Evolutionary conservation across 805 yeast species (phyloP).

Genomic region (Teunomyces pallodes): DNA sequence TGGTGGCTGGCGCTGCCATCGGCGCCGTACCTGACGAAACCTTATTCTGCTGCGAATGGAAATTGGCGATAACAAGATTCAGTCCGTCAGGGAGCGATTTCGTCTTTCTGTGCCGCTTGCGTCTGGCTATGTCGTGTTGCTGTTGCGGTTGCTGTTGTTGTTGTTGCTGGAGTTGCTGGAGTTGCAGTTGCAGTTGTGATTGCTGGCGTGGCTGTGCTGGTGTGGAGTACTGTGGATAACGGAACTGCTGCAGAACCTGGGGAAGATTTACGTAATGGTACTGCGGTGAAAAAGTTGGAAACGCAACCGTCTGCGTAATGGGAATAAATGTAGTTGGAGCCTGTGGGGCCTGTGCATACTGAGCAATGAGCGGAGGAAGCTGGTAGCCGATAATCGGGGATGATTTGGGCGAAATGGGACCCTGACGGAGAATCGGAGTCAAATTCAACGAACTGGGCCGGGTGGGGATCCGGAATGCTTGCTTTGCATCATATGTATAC

Average conservation of each 20-base stretch:
- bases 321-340: not conserved
- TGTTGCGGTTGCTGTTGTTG: too few relatives aligned
- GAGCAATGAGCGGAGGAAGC: not conserved
- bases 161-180: too few relatives aligned
- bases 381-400: constrained; percentile 1
- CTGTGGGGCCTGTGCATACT: too few relatives aligned
- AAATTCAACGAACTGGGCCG: not conserved
- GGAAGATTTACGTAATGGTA: not conserved
- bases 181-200: too few relatives aligned
- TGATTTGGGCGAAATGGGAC: not conserved
- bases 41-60: not conserved
- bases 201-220: not conserved
- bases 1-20: not conserved
- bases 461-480: not conserved
- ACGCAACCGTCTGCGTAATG: not conserved
- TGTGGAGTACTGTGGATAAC: not conserved
- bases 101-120: not conserved
- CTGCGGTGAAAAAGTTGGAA: not conserved
- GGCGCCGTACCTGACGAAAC: not conserved
- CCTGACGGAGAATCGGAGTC: not conserved
- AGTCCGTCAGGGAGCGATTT: not conserved
- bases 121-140: not conserved
- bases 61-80: not conserved
- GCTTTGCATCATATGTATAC: not conserved
- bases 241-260: constrained; percentile 1